phyloP scores from a whole-genome alignment of 75 land plant species.

The Pinus taeda region DNA sequence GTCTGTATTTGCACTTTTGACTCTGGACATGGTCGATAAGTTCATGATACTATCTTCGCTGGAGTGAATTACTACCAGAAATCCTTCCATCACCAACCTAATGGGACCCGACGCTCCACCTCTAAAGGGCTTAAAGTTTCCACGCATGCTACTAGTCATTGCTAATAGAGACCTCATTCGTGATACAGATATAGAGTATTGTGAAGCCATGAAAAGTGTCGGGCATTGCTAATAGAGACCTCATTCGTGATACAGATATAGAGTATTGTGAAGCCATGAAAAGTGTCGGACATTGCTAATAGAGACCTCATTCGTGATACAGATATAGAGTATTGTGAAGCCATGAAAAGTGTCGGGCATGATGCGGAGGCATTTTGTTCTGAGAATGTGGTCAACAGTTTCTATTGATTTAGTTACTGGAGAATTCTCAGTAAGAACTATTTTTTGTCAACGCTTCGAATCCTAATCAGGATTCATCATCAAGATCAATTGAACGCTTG shows the following conservation, averaged over 20 bases:
- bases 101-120: slow-evolving; percentile 51
- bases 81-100: slow-evolving; percentile 59
- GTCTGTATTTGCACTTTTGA: slow-evolving; percentile 39
- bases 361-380: slow-evolving; percentile 40
- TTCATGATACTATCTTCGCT: slow-evolving; percentile 48
- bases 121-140: slow-evolving; percentile 22
- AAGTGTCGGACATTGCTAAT: slow-evolving; percentile 41
- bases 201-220: slow-evolving; percentile 41
- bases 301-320: slow-evolving; percentile 46
- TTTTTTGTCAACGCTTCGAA: too few relatives aligned
- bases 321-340: slow-evolving; percentile 52
- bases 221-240: slow-evolving; percentile 45
- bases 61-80: slow-evolving; percentile 30
- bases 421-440: too few relatives aligned
- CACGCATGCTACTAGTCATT: slow-evolving; percentile 41
- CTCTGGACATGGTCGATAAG: slow-evolving; percentile 56
- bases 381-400: slow-evolving; percentile 18
- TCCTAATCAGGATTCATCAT: too few relatives aligned
- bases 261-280: slow-evolving; percentile 58
- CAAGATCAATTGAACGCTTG: too few relatives aligned
- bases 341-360: slow-evolving; percentile 40
- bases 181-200: slow-evolving; percentile 59
- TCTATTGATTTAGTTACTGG: too few relatives aligned
- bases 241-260: slow-evolving; percentile 45
- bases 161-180: slow-evolving; percentile 44